These are phyloP conservation scores for Penicillium sp. DNA, from an alignment of 2,329 filamentous ascomycete species.

Conservation along the genomic window DNA sequence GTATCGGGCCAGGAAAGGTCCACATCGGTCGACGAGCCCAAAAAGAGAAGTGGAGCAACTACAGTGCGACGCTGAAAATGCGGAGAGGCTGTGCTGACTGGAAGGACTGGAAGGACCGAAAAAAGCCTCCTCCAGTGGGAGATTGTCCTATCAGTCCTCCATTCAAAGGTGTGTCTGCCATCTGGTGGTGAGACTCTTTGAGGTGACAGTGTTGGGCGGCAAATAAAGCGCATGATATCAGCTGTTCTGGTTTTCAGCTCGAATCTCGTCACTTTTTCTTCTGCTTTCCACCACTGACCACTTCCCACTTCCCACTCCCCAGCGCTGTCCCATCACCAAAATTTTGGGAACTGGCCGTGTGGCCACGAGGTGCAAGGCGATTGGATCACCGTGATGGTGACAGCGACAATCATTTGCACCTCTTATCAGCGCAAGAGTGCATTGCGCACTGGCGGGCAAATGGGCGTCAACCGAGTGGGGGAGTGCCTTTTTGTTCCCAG, in stretches of 20 bases:
- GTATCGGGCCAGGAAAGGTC: conserved; percentile 6
- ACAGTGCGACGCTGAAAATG: conserved; percentile 21
- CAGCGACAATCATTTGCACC: conserved; percentile 28
- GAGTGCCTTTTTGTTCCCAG: neutral
- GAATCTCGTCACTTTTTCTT: neutral
- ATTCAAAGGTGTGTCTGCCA: too few relatives aligned
- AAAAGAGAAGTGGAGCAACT: conserved; percentile 16
- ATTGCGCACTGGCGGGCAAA: conserved; percentile 8
- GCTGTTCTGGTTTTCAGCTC: neutral
- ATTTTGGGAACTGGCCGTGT: conserved; percentile 14
- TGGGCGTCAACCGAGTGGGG: conserved; percentile 2
- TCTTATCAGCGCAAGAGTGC: conserved; percentile 21
- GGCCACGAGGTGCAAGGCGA: conserved; percentile 25
- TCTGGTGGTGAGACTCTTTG: too few relatives aligned
- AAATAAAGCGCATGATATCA: neutral
- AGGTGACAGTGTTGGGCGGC: neutral
- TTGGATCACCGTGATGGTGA: conserved; percentile 26
- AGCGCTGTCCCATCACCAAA: neutral
- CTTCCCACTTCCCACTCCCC: neutral
- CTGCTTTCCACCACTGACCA: neutral
- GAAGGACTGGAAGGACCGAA: neutral
- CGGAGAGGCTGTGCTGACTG: conserved; percentile 16
- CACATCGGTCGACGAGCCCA: conserved; percentile 17
- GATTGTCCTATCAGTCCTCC: neutral
- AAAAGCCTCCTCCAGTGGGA: neutral